A percentile compares a stretch with the other conserved stretches of the same genome.
Evolutionary conservation across 2,329 filamentous ascomycete species (phyloP).

Genomic region (Amphichorda felina): DNA sequence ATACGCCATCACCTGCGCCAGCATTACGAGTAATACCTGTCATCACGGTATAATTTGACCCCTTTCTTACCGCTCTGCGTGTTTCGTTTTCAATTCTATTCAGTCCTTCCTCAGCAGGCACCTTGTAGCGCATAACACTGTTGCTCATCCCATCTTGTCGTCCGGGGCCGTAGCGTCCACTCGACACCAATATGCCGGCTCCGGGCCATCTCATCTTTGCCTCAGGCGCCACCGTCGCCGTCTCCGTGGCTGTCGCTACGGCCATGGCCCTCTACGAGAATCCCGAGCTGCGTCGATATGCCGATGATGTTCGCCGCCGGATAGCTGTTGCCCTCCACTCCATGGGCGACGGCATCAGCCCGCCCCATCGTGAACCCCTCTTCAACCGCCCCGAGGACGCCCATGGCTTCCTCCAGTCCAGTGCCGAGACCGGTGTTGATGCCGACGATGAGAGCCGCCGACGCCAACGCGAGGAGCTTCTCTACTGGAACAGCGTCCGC

Average conservation of each 20-base stretch:
- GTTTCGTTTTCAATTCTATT: no score
- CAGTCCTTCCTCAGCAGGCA: no score
- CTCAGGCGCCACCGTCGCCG: constrained; percentile 46
- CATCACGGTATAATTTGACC: no score
- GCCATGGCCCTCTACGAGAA: constrained; percentile 52
- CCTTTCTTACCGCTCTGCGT: no score
- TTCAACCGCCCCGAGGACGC: constrained; percentile 58
- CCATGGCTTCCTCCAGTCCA: constrained; percentile 47
- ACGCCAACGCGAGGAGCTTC: constrained; percentile 50
- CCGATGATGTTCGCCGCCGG: constrained; percentile 47
- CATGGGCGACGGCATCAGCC: constrained; percentile 44
- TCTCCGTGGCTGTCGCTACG: constrained; percentile 43
- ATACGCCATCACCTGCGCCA: no score
- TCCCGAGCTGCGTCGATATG: constrained; percentile 49
- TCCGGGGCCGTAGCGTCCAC: no score
- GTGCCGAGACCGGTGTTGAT: constrained; percentile 37
- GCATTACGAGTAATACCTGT: no score
- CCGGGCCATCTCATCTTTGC: constrained; percentile 38
- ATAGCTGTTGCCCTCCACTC: constrained; percentile 49
- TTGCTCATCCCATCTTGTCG: no score
- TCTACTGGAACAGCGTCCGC: constrained; percentile 52
- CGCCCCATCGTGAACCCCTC: constrained; percentile 35
- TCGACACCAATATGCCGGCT: constrained; percentile 29
- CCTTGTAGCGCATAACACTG: no score
- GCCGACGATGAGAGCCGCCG: constrained; percentile 50